Evolutionary conservation across 352 stramenopile genomes (phyloP).

Genomic region (Globisporangium camurandrum): DNA sequence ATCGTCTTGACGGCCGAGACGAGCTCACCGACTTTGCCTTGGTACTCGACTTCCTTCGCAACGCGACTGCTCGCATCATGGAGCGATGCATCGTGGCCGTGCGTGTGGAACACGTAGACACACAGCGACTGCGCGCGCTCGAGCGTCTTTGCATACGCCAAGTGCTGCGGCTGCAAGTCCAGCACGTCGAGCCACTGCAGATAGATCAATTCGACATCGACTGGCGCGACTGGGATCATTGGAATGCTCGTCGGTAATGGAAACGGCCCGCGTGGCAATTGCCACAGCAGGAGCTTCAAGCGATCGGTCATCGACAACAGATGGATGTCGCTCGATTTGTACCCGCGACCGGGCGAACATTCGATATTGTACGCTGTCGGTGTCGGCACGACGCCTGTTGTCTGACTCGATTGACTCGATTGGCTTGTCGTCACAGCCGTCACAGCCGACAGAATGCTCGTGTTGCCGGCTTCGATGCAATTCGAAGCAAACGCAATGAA

Average conservation of each 20-base stretch:
- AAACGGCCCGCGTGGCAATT: constrained; percentile 64
- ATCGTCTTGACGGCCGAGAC: constrained; percentile 83
- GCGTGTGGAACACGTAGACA: constrained; percentile 81
- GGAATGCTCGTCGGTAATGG: constrained; percentile 57
- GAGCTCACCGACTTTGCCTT: constrained; percentile 75
- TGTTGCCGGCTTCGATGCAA: constrained; percentile 31
- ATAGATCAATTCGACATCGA: constrained; percentile 57
- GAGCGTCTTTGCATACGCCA: constrained; percentile 70
- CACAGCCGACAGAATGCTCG: constrained; percentile 13
- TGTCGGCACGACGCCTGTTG: constrained; percentile 22
- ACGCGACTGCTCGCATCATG: constrained; percentile 35
- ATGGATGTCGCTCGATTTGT: constrained; percentile 75
- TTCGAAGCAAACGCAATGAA: constrained; percentile 67
- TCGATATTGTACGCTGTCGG: constrained; percentile 84
- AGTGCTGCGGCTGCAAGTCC: constrained; percentile 65
- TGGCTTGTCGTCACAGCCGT: constrained; percentile 6
- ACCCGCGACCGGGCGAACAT: constrained; percentile 70
- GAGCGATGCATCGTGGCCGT: constrained; percentile 55
- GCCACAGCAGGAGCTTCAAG: constrained; percentile 78
- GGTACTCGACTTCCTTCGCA: constrained; percentile 74
- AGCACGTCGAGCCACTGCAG: constrained; percentile 80
- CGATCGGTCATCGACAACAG: constrained; percentile 54
- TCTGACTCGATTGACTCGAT: constrained; percentile 19
- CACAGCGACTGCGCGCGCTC: constrained; percentile 76
- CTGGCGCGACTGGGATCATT: constrained; percentile 52